phyloP scores from a whole-genome alignment of 495 filamentous ascomycete genomes.

The Aspergillus leporis region DNA sequence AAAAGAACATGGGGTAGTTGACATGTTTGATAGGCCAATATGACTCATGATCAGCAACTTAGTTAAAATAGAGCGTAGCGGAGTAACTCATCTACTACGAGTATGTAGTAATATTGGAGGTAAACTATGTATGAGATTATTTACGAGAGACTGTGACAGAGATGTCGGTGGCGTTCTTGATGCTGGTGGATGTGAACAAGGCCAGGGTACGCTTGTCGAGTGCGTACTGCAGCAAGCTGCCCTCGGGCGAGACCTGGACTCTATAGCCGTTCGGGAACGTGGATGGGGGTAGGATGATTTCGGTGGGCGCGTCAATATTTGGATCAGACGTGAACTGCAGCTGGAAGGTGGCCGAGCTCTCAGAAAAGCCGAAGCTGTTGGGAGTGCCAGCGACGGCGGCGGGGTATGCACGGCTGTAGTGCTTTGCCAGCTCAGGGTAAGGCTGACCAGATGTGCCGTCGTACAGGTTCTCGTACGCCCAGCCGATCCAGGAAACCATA shows the following conservation, averaged over 20 bases:
- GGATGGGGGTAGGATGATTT: conserved; percentile 17
- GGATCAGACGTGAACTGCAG: conserved; percentile 17
- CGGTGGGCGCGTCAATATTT: conserved; percentile 16
- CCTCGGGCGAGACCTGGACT: conserved; percentile 14
- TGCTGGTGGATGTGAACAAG: conserved; percentile 14
- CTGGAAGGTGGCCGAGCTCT: conserved; percentile 13
- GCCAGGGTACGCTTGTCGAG: conserved; percentile 17
- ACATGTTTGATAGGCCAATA: too few relatives aligned
- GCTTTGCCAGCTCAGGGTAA: conserved; percentile 19
- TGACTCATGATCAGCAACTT: too few relatives aligned
- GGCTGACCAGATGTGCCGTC: conserved; percentile 15
- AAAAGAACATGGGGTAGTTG: too few relatives aligned
- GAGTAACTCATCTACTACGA: too few relatives aligned
- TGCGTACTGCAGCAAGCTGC: conserved; percentile 13
- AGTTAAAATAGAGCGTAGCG: too few relatives aligned
- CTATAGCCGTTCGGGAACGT: conserved; percentile 17
- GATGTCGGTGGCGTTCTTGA: conserved; percentile 16
- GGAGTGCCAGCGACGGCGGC: conserved; percentile 17
- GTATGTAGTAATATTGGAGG: too few relatives aligned
- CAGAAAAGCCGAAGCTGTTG: conserved; percentile 17
- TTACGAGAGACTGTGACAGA: conserved; percentile 13
- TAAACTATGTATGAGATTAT: conserved; percentile 7
- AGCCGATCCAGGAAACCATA: conserved; percentile 24
- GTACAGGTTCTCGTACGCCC: conserved; percentile 22
- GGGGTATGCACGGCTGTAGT: conserved; percentile 20